Conservation (phyloP, 2,329 filamentous ascomycete genomes). For the Cordyceps javanica region DNA sequence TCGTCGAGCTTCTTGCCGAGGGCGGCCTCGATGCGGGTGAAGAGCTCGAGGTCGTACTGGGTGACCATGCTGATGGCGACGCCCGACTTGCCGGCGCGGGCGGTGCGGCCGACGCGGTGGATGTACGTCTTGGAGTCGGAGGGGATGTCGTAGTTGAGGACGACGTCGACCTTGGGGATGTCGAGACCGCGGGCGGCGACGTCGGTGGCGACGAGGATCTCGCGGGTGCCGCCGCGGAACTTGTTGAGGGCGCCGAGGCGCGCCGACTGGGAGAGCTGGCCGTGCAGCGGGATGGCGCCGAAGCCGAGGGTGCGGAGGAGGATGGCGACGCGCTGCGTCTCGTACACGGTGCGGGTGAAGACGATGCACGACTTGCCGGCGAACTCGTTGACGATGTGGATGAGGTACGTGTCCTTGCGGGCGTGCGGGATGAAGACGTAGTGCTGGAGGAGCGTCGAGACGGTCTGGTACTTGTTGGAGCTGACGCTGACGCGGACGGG, state of each 20-base stretch:
- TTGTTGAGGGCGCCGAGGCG: slow-evolving; percentile 86
- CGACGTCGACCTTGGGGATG: slow-evolving; percentile 84
- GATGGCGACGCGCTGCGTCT: slow-evolving; percentile 80
- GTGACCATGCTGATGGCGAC: slow-evolving; percentile 76
- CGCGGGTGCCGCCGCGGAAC: slow-evolving; percentile 71
- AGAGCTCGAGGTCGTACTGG: slow-evolving; percentile 82
- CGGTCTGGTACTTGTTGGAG: slow-evolving; percentile 81
- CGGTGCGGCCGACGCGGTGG: slow-evolving; percentile 82
- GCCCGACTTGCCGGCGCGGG: slow-evolving; percentile 78
- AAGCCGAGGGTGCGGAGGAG: slow-evolving; percentile 80
- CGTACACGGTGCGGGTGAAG: slow-evolving; percentile 87
- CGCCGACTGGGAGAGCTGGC: slow-evolving; percentile 80
- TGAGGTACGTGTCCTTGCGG: slow-evolving; percentile 84
- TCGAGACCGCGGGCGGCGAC: slow-evolving; percentile 91
- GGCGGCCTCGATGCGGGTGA: slow-evolving; percentile 73
- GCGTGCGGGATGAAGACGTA: slow-evolving; percentile 82
- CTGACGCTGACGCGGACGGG: slow-evolving; percentile 79
- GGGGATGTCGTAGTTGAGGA: slow-evolving; percentile 81
- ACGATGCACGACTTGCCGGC: slow-evolving; percentile 82
- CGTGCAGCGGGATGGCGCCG: slow-evolving; percentile 86
- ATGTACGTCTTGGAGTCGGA: slow-evolving; percentile 86
- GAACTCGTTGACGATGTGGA: slow-evolving; percentile 81
- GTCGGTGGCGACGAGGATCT: slow-evolving; percentile 88
- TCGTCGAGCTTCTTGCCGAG: slow-evolving; percentile 70
- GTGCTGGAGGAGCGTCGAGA: slow-evolving; percentile 78